Evolutionary conservation across 345 rosid genomes (phyloP), one percentile per base, ranked within the genome.

Genomic region (Populus deltoides): DNA sequence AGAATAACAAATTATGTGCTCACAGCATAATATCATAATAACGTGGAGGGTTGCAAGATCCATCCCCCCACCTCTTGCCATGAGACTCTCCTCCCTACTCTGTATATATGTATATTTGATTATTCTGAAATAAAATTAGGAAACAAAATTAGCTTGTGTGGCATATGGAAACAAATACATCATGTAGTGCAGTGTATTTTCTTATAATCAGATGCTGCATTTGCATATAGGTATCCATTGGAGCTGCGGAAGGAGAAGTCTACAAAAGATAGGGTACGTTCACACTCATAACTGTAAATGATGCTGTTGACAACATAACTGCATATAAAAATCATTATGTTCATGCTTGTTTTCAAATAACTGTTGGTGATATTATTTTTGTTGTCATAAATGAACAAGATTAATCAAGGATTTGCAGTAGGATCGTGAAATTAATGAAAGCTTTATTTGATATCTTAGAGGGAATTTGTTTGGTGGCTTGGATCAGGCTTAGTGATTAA

Each of bases 241-340:
- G 99, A 95, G 90, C 84, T 95, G 62, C 84, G 99, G 75, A 95
- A 93, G 88, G 98, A 89, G 82, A 93, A 93, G 86, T 89, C 96
- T 72, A 85, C 96, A 72, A 95, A 92, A 84, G 97, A 87, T 82
- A 93, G 91, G 96, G 99, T 95, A 86, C 35, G 74, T 27, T 73
- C 66, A n/a, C 4, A 7, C 47, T 15, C 24, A 75, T 72, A 41
- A 41, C 43, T 74, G 79, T 53, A 57, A 47, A 47, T 15, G 18
- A 47, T 4, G 6, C 11, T 47, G 1, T 10, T 41, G 45, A 41
- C 15, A 41, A 41, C 45, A n/a, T 24, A 11, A 24, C 31, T 63
- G 31, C 67, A 63, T 63, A 11, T 63, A 63, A n/a, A 25, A 22
- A 29, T 27, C 67, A 63, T 24, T 8, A 22, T 29, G 29, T 63